Conservation (phyloP, 2,329 filamentous ascomycete species). For the Phoma herbarum region DNA sequence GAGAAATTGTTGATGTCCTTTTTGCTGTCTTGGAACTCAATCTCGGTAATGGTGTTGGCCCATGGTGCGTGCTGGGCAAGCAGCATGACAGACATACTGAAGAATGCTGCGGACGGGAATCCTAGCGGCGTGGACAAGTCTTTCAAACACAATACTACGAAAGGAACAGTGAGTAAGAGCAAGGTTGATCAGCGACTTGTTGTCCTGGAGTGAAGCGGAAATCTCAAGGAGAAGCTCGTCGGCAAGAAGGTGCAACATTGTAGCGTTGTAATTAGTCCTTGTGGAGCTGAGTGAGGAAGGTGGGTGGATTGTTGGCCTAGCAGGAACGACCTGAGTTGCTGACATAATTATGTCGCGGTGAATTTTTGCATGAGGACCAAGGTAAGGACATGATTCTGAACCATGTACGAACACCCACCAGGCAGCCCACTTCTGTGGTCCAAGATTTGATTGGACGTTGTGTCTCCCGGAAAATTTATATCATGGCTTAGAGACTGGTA, state of each 20-base stretch:
- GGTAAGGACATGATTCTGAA: neutral
- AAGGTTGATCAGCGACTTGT: neutral
- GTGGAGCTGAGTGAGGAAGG: neutral
- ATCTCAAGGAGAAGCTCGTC: neutral
- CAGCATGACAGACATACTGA: neutral
- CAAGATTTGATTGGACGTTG: no score
- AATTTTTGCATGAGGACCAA: neutral
- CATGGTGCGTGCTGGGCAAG: neutral
- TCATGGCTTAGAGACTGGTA: no score
- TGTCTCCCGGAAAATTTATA: no score
- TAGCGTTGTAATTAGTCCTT: neutral
- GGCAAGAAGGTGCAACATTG: neutral
- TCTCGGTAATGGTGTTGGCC: neutral
- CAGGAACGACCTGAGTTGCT: neutral
- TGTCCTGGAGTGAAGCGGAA: no score
- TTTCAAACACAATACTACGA: neutral
- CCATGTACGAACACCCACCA: neutral
- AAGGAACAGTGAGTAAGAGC: neutral
- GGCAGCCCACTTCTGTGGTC: no score
- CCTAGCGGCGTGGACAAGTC: neutral
- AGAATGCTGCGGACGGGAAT: neutral
- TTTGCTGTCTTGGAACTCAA: neutral
- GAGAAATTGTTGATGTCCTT: neutral
- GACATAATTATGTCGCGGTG: neutral
- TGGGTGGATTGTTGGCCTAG: neutral